A percentile compares a stretch with the other conserved stretches of the same genome.
Conservation (phyloP, 1,284 basidiomycete genomes). For the Inonotus obliquus region DNA sequence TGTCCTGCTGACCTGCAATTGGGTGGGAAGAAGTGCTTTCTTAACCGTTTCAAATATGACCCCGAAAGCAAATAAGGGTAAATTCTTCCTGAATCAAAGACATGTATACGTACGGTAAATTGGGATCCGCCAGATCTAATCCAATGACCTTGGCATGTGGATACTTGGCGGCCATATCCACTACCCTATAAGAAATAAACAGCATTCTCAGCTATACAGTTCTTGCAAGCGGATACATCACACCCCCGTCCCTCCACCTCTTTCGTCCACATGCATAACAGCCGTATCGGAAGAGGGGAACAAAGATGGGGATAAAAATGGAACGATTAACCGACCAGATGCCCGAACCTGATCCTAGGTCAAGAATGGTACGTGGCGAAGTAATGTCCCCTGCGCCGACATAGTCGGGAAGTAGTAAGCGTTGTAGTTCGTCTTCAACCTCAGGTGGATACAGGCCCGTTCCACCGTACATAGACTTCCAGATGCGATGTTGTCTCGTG, state of each 20-base stretch:
- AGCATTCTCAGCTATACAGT: neutral
- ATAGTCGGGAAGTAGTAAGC: neutral
- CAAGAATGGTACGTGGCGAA: slow-evolving; percentile 9
- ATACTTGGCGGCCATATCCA: slow-evolving; percentile 12
- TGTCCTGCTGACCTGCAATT: slow-evolving; percentile 15
- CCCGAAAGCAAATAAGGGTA: neutral
- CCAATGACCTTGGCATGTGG: slow-evolving; percentile 11
- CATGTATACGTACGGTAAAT: slow-evolving; percentile 6
- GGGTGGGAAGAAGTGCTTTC: slow-evolving; percentile 2
- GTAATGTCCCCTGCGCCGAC: neutral
- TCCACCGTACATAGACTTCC: slow-evolving; percentile 16
- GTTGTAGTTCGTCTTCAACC: slow-evolving; percentile 2
- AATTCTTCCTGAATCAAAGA: neutral
- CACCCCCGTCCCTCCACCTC: too few relatives aligned
- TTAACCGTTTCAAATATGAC: neutral
- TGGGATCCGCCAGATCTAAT: slow-evolving; percentile 9
- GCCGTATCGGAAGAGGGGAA: neutral
- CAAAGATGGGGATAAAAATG: neutral
- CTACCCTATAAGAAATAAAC: neutral
- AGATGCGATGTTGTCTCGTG: slow-evolving; percentile 15
- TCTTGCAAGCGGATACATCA: too few relatives aligned
- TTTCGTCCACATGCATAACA: too few relatives aligned
- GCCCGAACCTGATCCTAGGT: slow-evolving; percentile 17
- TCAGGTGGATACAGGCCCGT: slow-evolving; percentile 13
- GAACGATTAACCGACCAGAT: slow-evolving; percentile 14